Evolutionary conservation across 106 monocot species (phyloP).

Genomic region (Gastrodia elata): DNA sequence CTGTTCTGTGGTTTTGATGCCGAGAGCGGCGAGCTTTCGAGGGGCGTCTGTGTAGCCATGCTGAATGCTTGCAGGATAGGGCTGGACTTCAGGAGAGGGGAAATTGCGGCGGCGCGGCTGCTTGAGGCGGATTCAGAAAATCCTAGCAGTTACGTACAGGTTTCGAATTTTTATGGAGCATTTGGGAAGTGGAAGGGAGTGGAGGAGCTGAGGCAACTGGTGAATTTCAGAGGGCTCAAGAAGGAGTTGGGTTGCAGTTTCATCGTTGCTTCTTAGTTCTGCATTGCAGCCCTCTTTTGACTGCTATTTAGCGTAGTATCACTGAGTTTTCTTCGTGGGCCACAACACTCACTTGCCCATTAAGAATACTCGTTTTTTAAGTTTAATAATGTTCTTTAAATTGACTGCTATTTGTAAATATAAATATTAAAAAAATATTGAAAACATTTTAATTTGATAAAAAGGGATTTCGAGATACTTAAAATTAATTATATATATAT

Average conservation of each 20-base stretch:
- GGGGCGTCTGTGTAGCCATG: conserved; percentile 36
- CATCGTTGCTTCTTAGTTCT: conserved; percentile 7
- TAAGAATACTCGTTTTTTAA: too few species aligned
- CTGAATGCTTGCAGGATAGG: conserved; percentile 28
- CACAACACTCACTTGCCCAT: too few species aligned
- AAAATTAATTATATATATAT: too few species aligned
- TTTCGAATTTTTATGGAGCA: conserved; percentile 46
- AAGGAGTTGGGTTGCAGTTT: conserved; percentile 31
- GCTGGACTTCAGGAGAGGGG: conserved; percentile 29
- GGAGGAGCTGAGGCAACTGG: conserved; percentile 24
- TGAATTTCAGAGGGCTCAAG: conserved; percentile 22
- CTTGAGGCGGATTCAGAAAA: conserved; percentile 22
- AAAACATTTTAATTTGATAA: too few species aligned
- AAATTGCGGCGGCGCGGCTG: conserved; percentile 16
- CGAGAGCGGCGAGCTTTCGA: background rate
- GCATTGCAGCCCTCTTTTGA: too few species aligned
- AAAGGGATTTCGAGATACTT: too few species aligned
- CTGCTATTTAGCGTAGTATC: too few species aligned
- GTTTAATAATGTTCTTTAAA: too few species aligned
- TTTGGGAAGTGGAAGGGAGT: conserved; percentile 27
- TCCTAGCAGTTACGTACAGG: conserved; percentile 27
- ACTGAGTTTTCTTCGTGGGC: too few species aligned
- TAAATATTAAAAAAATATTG: too few species aligned
- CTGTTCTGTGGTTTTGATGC: conserved; percentile 15
- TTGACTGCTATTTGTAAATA: too few species aligned